Evolutionary conservation across 129 eudicot species (phyloP), one percentile per base, ranked within the genome.

Genomic region (Lactuca sativa): DNA sequence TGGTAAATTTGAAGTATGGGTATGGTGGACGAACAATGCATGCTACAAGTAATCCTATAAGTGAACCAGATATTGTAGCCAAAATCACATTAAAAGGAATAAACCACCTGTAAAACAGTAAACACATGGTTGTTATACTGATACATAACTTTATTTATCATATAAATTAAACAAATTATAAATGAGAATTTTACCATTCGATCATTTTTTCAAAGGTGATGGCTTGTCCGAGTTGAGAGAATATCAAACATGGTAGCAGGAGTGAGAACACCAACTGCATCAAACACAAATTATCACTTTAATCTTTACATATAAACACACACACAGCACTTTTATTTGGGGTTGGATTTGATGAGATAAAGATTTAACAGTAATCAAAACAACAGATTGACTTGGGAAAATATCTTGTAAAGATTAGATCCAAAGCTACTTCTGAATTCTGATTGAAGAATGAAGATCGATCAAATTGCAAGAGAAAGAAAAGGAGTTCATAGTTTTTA

Each of bases 141-240:
- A 25, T 41, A 56, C 21, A 18, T 18, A 18, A 18, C 21, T 18
- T 18, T 18, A 16, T 58, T 70, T 9, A 16, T 18, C 11, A 12
- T 25, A 32, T 8, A 61, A 31, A 0, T 18, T 25, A 51, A 47
- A 33, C 43, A 69, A 53, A 36, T 8, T 60, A 66, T 63, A 54
- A 56, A 56, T 14, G 7, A 30, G 56, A 37, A 79, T 70, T 80
- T 69, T 66, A 89, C 98, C 98, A 92, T 61, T 84, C 77, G 25
- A 89, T 60, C 96, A 93, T 81, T 82, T 93, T 93, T 52, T 89
- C 83, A 8, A 64, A 87, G 31, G 92, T 89, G 75, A 93, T 93
- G 47, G 98, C 95, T 87, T 93, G 92, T 47, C 98, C 98, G 64
- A 93, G 86, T 87, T 93, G 96, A 71, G 98, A 86, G 78, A 93